phyloP scores from a whole-genome alignment of 108 stramenopile species.

The Skeletonema marinoi region DNA sequence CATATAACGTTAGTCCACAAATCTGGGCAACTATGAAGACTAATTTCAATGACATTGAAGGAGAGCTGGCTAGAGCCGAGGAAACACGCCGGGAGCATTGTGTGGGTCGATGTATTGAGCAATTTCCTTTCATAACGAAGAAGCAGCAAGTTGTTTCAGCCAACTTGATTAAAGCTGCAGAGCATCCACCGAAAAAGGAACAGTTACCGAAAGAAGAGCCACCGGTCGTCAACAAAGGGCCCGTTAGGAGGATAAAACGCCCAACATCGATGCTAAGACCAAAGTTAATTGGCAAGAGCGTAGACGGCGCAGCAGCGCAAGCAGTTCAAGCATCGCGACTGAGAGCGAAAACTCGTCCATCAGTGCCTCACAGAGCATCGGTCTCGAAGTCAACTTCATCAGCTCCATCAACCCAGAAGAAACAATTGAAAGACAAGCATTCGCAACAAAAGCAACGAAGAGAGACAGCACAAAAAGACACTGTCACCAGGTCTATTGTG shows the following conservation, averaged over 20 bases:
- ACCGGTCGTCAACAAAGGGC: conserved; percentile 19
- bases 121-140: conserved; percentile 18
- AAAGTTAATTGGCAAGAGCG: conserved; percentile 76
- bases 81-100: conserved; percentile 6
- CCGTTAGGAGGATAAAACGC: conserved; percentile 46
- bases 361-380: conserved; percentile 23
- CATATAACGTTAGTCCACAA: conserved; percentile 35
- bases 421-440: not conserved
- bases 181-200: conserved; percentile 3
- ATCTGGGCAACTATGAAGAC: conserved; percentile 12
- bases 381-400: conserved; percentile 13
- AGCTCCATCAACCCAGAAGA: conserved; percentile 4
- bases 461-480: not conserved
- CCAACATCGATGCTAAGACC: conserved; percentile 70
- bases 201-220: conserved; percentile 1
- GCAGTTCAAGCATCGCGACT: conserved; percentile 65
- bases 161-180: not conserved
- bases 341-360: conserved; percentile 39
- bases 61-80: conserved; percentile 17
- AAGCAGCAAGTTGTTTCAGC: conserved; percentile 9
- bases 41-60: conserved; percentile 41
- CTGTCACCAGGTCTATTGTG: not conserved
- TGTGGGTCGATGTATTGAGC: conserved; percentile 20
- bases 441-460: not conserved
- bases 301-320: conserved; percentile 81